Base-by-base conservation (phyloP, 352 stramenopile species). In the Globisporangium apiculatum region DNA sequence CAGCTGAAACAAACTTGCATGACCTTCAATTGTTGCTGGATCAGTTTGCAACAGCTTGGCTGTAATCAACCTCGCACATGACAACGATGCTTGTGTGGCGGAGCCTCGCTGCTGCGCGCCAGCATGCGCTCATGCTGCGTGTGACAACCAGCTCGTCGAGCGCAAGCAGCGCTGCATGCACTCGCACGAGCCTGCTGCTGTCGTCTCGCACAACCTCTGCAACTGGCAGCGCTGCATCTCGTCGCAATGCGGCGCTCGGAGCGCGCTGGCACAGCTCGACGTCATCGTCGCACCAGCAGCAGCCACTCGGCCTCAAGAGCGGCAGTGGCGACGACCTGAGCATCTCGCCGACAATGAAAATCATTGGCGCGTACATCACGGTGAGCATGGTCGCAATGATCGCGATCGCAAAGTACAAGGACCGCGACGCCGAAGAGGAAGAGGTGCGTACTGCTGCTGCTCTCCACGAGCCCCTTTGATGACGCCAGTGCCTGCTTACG, bases 321-420 rank as follows among this genome's bases (percentile, higher is more conserved):
- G 64, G 76, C n/a, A 68, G 70, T 17, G 59, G 65, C 7, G 68
- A 60, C 1, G 53, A 41, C 24, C 65, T 65, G 5, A 56, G 60
- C 0, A 61, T 86, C 31, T 72, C 80, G 17, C 70, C 71, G 5
- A 81, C 71, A 15, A 87, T 72, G 55, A 77, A 83, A 48, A 69
- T 86, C 57, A 67, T 90, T 46, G 48, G 64, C 6, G 72, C 61
- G 24, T 91, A 91, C 66, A 65, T 91, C 51, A 71, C 68, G 5
- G 69, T 83, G 40, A 73, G 62, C 14, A 60, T 91, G 48, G 75
- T 73, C 0, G 63, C 69, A 40, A 84, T 91, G 68, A 69, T 63
- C 24, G 61, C 72, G 37, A 78, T 91, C 18, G 81, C 78, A 9
- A 75, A 74, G 4, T 83, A 73, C 58, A 91, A 91, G 52, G 66